These are phyloP conservation scores for Coemansia sp. DNA, from an alignment of 192 early-diverging fungal genomes.

Conservation along the genomic window DNA sequence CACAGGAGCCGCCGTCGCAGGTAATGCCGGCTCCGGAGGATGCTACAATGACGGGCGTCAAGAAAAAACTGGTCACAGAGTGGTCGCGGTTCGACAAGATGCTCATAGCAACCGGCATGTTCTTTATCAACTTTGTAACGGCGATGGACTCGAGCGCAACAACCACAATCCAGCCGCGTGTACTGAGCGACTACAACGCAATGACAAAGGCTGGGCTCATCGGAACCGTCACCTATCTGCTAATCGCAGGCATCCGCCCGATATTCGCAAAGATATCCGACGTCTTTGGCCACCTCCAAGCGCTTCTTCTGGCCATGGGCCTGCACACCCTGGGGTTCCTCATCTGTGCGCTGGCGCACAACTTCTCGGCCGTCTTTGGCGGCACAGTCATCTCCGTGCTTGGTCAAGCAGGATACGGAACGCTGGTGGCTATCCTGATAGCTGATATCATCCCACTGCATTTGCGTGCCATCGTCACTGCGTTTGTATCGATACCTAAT, in stretches of 20 bases:
- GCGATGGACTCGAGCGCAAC: conserved; percentile 42
- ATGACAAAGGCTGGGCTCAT: conserved; percentile 30
- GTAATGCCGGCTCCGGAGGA: conserved; percentile 1
- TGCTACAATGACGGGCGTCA: conserved; percentile 41
- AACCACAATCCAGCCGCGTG: conserved; percentile 27
- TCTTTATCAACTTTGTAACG: conserved; percentile 48
- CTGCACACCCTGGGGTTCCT: conserved; percentile 38
- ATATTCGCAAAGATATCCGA: conserved; percentile 43
- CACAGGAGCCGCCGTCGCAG: conserved; percentile 1
- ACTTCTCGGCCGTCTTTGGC: conserved; percentile 37
- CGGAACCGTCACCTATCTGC: conserved; percentile 34
- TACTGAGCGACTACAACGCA: conserved; percentile 46
- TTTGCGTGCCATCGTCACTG: conserved; percentile 29
- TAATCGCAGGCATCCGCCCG: conserved; percentile 35
- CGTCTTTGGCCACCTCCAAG: conserved; percentile 39
- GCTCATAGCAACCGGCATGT: conserved; percentile 35
- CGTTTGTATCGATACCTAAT: conserved; percentile 38
- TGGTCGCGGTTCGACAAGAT: conserved; percentile 38
- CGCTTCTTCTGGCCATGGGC: conserved; percentile 15
- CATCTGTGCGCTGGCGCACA: conserved; percentile 29
- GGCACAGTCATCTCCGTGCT: conserved; percentile 47
- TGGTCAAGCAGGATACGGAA: conserved; percentile 41
- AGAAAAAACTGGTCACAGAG: conserved; percentile 49
- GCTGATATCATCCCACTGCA: conserved; percentile 48
- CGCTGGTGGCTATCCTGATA: conserved; percentile 41